phyloP scores from a whole-genome alignment of 164 flowering plant genomes.

The Annona cherimola region DNA sequence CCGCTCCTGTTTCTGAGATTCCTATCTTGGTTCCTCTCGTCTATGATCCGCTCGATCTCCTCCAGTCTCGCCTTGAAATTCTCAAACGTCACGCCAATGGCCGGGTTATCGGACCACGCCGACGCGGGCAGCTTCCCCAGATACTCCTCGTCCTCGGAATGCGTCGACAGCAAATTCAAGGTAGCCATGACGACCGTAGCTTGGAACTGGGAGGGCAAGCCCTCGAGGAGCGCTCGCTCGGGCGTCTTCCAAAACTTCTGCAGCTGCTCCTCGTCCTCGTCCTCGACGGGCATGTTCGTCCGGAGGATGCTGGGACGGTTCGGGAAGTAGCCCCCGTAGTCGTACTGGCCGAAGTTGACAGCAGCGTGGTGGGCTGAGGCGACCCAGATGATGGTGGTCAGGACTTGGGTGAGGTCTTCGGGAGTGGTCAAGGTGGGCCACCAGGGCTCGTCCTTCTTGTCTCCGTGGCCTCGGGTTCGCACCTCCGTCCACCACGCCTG shows the following conservation, averaged over 20 bases:
- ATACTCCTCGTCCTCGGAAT: slow-evolving; percentile 43
- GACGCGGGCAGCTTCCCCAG: slow-evolving; percentile 24
- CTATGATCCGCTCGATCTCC: slow-evolving; percentile 33
- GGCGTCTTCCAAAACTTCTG: slow-evolving; percentile 24
- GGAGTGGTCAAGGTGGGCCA: slow-evolving; percentile 29
- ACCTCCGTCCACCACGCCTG: slow-evolving; percentile 29
- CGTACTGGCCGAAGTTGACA: slow-evolving; percentile 34
- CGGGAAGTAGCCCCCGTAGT: slow-evolving; percentile 26
- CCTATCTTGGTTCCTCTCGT: slow-evolving; percentile 26
- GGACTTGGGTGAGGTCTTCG: slow-evolving; percentile 14
- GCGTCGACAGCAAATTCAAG: slow-evolving; percentile 30
- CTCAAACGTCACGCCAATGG: slow-evolving; percentile 24
- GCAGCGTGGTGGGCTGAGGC: slow-evolving; percentile 29
- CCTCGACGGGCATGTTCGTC: slow-evolving; percentile 22
- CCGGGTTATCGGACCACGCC: slow-evolving; percentile 24
- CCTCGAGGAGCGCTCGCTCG: slow-evolving; percentile 15
- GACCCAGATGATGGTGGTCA: slow-evolving; percentile 36
- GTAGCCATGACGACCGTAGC: slow-evolving; percentile 36
- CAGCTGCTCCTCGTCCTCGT: slow-evolving; percentile 6
- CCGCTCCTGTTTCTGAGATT: slow-evolving; percentile 31
- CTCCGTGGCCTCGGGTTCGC: slow-evolving; percentile 27
- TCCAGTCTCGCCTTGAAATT: slow-evolving; percentile 20
- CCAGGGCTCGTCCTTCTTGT: slow-evolving; percentile 34
- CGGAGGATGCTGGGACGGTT: slow-evolving; percentile 23
- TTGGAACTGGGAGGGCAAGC: slow-evolving; percentile 33